Conservation (phyloP, 2,329 filamentous ascomycete species). For the Aspergillus awamori region DNA sequence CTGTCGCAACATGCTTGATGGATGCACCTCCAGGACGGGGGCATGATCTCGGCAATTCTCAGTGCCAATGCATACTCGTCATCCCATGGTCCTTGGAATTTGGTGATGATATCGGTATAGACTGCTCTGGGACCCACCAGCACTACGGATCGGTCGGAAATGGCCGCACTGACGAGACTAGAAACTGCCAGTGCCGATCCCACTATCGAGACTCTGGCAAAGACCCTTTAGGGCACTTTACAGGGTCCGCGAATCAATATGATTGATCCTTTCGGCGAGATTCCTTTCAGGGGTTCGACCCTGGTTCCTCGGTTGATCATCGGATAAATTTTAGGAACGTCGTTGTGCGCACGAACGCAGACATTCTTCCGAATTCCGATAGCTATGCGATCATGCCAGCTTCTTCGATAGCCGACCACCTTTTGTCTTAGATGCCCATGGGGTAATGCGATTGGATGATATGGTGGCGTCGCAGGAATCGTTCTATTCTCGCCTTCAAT, state of each 20-base stretch:
- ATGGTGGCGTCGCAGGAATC: not conserved
- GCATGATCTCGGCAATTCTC: not conserved
- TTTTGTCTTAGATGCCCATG: not conserved
- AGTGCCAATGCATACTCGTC: not conserved
- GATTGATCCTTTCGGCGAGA: not conserved
- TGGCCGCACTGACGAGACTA: not conserved
- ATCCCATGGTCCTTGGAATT: not conserved
- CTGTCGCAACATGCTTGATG: not conserved
- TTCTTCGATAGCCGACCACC: not conserved
- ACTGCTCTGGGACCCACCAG: not conserved
- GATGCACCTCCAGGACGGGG: not conserved
- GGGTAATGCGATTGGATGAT: not conserved
- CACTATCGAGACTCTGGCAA: not conserved
- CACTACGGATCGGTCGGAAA: not conserved
- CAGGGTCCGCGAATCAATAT: not conserved
- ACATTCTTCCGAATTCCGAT: not conserved
- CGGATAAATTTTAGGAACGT: not conserved
- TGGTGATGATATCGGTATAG: not conserved
- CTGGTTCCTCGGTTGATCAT: not conserved
- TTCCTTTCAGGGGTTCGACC: not conserved
- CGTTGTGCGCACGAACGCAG: not conserved
- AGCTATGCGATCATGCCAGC: not conserved
- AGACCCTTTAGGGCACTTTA: not conserved
- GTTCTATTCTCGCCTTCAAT: not conserved
- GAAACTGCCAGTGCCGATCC: not conserved